Percentiles rank a stretch among this genome's conserved stretches.
phyloP scores from a whole-genome alignment of 495 filamentous ascomycete species.

The Aspergillus hancockii region DNA sequence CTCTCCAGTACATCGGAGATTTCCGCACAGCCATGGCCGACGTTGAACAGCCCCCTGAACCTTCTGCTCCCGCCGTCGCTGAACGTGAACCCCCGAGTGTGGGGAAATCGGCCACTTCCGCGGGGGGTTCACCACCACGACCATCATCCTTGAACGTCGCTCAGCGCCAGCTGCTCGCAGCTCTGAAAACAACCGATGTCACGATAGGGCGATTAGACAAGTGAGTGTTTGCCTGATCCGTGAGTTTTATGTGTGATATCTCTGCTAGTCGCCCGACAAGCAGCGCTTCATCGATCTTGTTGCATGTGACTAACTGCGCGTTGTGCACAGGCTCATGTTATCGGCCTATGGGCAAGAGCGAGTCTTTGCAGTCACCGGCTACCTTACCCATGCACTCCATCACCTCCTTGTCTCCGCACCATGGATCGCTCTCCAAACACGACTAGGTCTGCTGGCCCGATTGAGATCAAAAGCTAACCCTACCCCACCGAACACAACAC shows the following conservation, averaged over 20 bases:
- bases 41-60: constrained; percentile 1
- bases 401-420: constrained; percentile 42
- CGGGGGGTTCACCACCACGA: constrained; percentile 22
- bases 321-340: constrained; percentile 31
- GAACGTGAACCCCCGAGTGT: constrained; percentile 17
- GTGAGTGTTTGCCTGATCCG: constrained; percentile 23
- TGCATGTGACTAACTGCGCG: not conserved
- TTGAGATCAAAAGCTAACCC: constrained; percentile 31
- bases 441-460: constrained; percentile 39
- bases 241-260: not conserved
- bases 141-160: constrained; percentile 15
- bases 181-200: constrained; percentile 35
- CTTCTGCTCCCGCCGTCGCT: not conserved
- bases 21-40: constrained; percentile 12
- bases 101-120: constrained; percentile 28
- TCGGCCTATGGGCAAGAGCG: constrained; percentile 38
- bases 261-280: not conserved
- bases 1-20: not conserved
- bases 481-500: constrained; percentile 15
- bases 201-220: constrained; percentile 39
- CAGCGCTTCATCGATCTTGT: not conserved
- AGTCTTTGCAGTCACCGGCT: constrained; percentile 39
- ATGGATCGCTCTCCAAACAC: constrained; percentile 37
- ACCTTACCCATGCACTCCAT: constrained; percentile 42
- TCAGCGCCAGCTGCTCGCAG: constrained; percentile 32